Evolutionary conservation across 192 early-diverging fungal genomes (phyloP), one percentile per base, ranked within the genome.

Genomic region (Paraglomus occultum): DNA sequence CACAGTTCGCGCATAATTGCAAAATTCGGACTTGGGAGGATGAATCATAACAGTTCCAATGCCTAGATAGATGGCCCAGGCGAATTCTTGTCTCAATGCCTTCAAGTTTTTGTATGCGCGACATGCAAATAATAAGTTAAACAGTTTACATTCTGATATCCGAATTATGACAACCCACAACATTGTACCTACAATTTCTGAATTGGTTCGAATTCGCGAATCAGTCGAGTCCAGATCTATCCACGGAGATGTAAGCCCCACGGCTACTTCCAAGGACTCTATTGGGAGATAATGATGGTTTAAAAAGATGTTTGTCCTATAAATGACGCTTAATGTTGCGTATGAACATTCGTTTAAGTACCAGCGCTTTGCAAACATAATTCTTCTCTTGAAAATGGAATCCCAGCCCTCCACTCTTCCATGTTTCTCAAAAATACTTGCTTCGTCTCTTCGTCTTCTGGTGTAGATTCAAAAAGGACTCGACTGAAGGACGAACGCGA

Each of bases 31-130:
- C 8, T 73, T 54, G 22, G 78, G 72, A 49, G 78, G 71, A 8
- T 82, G 82, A 6, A 90, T 73, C 31, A 92, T 57, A 20, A 92
- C 71, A 6, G 84, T 77, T 6, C 79, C 64, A 8, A 93, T 49
- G 1, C 90, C 89, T 22, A 94, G 63, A 76, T 94, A 90, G 8
- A 82, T 66, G 0, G 82, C 86, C 90, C 89, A 94, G 9, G 86
- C 77, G 15, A 86, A 67, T 77, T 92, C 83, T 66, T 87, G 84
- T 39, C 80, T 80, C 45, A 87, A 67, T 14, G 82, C 86, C 73
- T 78, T 52, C 17, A 50, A 15, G 12, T 40, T 49, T 20, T 31
- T 31, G 9, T 5, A 64, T 31, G 9, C 12, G 11, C 14, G 22
- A 22, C 0, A 15, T 12, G 11, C 17, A 5, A n/a, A 55, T 23